Evolutionary conservation across 805 yeast genomes (phyloP), one percentile per base, ranked within the genome.

Genomic region (Komagataella mondaviorum): DNA sequence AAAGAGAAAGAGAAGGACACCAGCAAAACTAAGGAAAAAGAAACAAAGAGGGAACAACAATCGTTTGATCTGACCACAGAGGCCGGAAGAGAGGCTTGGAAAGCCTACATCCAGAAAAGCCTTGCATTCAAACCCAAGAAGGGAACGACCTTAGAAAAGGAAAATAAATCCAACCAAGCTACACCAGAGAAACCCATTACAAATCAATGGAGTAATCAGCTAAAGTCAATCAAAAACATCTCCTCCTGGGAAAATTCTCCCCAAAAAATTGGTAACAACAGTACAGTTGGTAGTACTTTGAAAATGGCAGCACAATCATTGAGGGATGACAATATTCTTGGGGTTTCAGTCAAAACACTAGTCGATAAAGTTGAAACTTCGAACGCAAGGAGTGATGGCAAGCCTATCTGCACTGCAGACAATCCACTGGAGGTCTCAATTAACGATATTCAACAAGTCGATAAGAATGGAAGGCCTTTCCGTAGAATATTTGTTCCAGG

Each of bases 401-500:
- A 55, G 16, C 62, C 60, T 48, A 36, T 50, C 30, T 65, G 63
- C 45, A 14, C 30, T n/a, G 8, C 12, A 10, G 39, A 17, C 39
- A 30, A 14, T 22, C 46, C 23, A 39, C 18, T 20, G n/a, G 47
- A 45, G 16, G 47, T 22, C n/a, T 16, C 47, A 6, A n/a, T 47
- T 6, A 47, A 36, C 23, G 46, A 14, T 14, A 20, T 43, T 5
- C 49, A 12, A 44, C 51, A 30, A n/a, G 51, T 54, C 1, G 76
- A 71, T 54, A 61, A 59, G 44, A 60, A 67, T 46, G 77, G 77
- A 0, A 68, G 66, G 46, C 69, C 67, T 5, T 70, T 68, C 49
- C 64, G 73, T 48, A 57, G 83, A 39, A 58, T 75, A 2, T 74
- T 70, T 53, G 65, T 77, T 36, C 80, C 78, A 1, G 72, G 71